Conservation (phyloP, 768 basidiomycete genomes). For the Strobilomyces dryophilus region DNA sequence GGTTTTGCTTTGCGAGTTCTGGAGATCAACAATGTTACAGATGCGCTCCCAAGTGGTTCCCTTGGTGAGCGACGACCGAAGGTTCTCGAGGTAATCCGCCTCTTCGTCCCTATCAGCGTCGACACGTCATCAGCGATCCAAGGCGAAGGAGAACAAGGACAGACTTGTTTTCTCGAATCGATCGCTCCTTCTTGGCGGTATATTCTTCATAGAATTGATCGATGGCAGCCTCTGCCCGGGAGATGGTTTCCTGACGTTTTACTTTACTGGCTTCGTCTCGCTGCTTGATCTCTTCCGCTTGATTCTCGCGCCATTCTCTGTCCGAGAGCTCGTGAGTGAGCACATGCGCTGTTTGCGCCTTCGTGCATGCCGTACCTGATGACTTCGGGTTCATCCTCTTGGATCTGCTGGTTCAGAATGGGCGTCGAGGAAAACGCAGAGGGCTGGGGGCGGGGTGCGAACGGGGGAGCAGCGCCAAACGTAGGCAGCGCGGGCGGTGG, state of each 20-base stretch:
- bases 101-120: conserved; percentile 58
- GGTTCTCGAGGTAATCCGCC: conserved; percentile 45
- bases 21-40: conserved; percentile 75
- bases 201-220: conserved; percentile 92
- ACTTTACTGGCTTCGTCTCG: conserved; percentile 79
- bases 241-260: conserved; percentile 77
- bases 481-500: conserved; percentile 31
- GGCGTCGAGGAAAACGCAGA: conserved; percentile 70
- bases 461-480: conserved; percentile 50
- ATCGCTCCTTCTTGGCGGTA: conserved; percentile 81
- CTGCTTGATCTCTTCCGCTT: conserved; percentile 74
- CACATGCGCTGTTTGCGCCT: too few species aligned
- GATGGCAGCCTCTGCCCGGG: conserved; percentile 79
- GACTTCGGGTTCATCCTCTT: conserved; percentile 82
- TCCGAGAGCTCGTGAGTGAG: not conserved
- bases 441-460: conserved; percentile 74
- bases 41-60: conserved; percentile 98
- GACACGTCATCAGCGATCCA: not conserved
- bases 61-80: conserved; percentile 71
- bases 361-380: conserved; percentile 58
- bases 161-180: conserved; percentile 94
- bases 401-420: conserved; percentile 60
- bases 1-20: conserved; percentile 98
- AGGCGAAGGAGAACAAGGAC: not conserved
- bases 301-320: conserved; percentile 86